A percentile compares a stretch with the other conserved stretches of the same genome.
Conservation (phyloP, 768 basidiomycete genomes). For the Trametes cingulata region DNA sequence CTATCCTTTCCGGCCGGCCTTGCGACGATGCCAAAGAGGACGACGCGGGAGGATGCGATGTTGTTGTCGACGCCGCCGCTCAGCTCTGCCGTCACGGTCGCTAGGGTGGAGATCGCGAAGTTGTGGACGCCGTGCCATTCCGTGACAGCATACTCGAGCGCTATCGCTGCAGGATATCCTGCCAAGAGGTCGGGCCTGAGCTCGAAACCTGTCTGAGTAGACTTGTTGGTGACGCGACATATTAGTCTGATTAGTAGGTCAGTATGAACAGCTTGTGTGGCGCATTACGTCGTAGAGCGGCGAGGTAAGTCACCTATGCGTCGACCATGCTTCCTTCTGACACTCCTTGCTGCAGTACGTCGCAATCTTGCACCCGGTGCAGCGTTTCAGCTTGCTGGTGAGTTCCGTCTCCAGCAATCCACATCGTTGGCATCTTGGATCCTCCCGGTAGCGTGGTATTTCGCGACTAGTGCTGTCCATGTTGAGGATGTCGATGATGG, state of each 20-base stretch:
- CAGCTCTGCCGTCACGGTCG: neutral
- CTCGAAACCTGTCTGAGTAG: neutral
- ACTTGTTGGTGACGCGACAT: neutral
- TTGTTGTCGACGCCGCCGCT: neutral
- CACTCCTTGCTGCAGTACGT: slow-evolving; percentile 1
- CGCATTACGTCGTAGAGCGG: neutral
- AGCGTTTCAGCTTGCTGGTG: neutral
- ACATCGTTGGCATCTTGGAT: neutral
- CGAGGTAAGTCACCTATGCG: neutral
- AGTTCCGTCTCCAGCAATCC: neutral
- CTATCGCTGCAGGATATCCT: neutral
- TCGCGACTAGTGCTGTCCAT: neutral
- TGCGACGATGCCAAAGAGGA: neutral
- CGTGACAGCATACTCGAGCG: neutral
- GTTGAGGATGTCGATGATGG: no score
- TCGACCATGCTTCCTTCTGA: neutral
- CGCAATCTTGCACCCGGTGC: neutral
- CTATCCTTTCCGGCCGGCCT: neutral
- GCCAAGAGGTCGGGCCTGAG: neutral
- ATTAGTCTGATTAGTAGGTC: neutral
- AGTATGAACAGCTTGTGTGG: no score
- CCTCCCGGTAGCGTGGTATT: neutral
- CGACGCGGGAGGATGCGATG: neutral
- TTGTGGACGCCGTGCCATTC: neutral
- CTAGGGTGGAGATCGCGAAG: neutral